These are phyloP conservation scores for Collybiopsis luxurians DNA, from an alignment of 768 basidiomycete species.

Conservation along the genomic window DNA sequence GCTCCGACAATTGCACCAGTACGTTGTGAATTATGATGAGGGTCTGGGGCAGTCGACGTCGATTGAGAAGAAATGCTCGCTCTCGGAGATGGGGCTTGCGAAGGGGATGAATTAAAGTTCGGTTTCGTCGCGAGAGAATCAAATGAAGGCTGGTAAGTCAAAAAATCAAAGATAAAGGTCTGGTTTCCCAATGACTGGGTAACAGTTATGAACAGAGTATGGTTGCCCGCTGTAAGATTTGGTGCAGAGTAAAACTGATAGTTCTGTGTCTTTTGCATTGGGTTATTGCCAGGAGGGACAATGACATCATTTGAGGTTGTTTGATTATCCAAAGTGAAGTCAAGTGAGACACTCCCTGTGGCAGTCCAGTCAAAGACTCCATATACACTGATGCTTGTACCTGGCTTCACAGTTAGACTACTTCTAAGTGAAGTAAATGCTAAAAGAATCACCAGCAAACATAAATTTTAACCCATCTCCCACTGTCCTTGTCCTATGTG, in stretches of 20 bases:
- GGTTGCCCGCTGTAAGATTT: no score
- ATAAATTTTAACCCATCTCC: not conserved
- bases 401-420: not conserved
- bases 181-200: not conserved
- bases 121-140: slow-evolving; percentile 1
- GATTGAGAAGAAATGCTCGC: not conserved
- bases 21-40: not conserved
- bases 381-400: not conserved
- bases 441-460: no score
- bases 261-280: no score
- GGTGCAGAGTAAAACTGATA: not conserved
- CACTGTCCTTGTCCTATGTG: not conserved
- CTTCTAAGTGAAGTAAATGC: no score
- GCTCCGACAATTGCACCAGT: not conserved
- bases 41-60: not conserved
- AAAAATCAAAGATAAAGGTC: slow-evolving; percentile 4
- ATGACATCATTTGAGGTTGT: not conserved
- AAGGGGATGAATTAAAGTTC: not conserved
- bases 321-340: not conserved
- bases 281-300: not conserved
- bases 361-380: no score
- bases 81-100: not conserved
- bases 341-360: not conserved
- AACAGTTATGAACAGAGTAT: not conserved
- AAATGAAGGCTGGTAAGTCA: not conserved